Percentiles rank a stretch among this genome's conserved stretches.
These are phyloP conservation scores for Sherardia arvensis DNA, from an alignment of 257 asterid genomes.

Conservation along the genomic window DNA sequence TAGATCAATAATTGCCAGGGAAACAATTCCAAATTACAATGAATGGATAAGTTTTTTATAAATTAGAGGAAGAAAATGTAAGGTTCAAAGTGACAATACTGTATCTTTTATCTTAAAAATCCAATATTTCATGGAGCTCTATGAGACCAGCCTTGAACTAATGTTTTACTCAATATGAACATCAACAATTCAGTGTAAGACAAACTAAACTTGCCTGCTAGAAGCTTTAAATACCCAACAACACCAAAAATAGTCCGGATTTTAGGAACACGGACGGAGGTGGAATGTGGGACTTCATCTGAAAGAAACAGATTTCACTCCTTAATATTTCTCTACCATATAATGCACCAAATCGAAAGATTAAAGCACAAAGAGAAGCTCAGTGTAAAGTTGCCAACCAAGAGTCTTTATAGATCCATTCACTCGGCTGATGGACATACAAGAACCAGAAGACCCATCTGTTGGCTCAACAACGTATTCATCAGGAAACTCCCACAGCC, in stretches of 20 bases:
- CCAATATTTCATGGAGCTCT: neutral
- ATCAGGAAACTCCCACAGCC: conserved; percentile 85
- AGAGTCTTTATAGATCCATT: conserved; percentile 52
- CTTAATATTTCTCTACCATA: neutral
- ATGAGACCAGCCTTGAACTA: neutral
- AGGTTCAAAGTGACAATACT: neutral
- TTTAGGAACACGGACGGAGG: conserved; percentile 53
- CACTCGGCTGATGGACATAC: conserved; percentile 49
- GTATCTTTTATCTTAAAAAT: neutral
- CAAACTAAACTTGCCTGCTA: conserved; percentile 47
- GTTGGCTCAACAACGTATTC: conserved; percentile 78
- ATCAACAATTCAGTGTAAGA: conserved; percentile 12
- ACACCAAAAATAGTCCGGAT: conserved; percentile 68
- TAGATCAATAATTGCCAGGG: neutral
- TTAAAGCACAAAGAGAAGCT: neutral
- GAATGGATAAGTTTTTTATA: neutral
- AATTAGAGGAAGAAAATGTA: neutral
- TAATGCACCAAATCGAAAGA: neutral
- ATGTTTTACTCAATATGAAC: neutral
- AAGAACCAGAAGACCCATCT: conserved; percentile 69
- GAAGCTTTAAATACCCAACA: conserved; percentile 68
- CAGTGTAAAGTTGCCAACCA: conserved; percentile 27
- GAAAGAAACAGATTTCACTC: conserved; percentile 1
- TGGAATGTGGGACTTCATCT: conserved; percentile 60
- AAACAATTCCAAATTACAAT: neutral